Evolutionary conservation across 805 yeast genomes (phyloP).

Genomic region (Teunomyces barrocoloradensis): DNA sequence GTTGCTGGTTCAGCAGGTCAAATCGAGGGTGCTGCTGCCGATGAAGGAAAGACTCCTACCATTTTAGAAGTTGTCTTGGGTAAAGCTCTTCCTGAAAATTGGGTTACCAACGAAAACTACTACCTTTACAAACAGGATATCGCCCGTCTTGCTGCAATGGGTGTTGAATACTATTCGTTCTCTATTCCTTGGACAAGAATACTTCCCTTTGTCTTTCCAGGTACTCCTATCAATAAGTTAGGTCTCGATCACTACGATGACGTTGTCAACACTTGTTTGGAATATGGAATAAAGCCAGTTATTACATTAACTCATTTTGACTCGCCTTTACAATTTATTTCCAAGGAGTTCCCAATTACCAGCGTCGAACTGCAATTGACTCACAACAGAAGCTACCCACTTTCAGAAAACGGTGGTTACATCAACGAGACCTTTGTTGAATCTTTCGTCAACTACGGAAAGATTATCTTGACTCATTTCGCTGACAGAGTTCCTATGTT

Average conservation of each 20-base stretch:
- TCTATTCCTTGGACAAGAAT: constrained; percentile 35
- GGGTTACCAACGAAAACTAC: constrained; percentile 28
- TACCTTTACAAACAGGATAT: constrained; percentile 31
- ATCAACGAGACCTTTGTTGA: constrained; percentile 21
- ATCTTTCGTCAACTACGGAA: constrained; percentile 30
- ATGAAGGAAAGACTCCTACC: constrained; percentile 30
- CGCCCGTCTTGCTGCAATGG: constrained; percentile 29
- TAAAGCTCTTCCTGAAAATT: constrained; percentile 16
- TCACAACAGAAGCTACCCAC: constrained; percentile 6
- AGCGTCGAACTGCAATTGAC: not conserved
- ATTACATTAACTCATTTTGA: constrained; percentile 35
- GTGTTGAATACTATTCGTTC: constrained; percentile 29
- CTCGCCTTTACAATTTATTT: constrained; percentile 18
- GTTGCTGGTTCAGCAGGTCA: constrained; percentile 37
- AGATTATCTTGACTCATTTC: constrained; percentile 25
- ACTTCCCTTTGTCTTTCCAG: constrained; percentile 27
- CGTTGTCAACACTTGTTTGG: constrained; percentile 16
- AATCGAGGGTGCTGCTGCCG: constrained; percentile 34
- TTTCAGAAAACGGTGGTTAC: constrained; percentile 22
- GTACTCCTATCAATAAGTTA: constrained; percentile 6
- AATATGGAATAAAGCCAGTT: constrained; percentile 23
- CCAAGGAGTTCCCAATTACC: not conserved
- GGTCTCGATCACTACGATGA: constrained; percentile 24
- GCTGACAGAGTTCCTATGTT: constrained; percentile 29
- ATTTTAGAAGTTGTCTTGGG: constrained; percentile 20